Conservation (phyloP, 1,284 basidiomycete species). For the Marasmius fiardii region DNA sequence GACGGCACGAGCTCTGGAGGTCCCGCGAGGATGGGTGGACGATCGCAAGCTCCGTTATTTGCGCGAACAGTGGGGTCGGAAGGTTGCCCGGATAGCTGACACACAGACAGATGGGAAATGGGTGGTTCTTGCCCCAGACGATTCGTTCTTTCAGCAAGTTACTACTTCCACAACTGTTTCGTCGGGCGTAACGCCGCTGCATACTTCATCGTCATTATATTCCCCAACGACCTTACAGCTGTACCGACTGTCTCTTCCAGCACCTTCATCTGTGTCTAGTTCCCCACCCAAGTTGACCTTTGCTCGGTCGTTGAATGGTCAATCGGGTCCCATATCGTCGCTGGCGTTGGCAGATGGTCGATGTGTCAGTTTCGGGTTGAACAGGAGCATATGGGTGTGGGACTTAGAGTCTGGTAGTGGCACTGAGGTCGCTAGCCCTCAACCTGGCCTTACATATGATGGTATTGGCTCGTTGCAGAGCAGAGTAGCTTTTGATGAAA, state of each 20-base stretch:
- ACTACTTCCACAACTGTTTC: constrained; percentile 21
- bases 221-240: constrained; percentile 62
- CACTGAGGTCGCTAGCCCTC: constrained; percentile 48
- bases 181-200: constrained; percentile 16
- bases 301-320: constrained; percentile 66
- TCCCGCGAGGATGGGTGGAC: constrained; percentile 71
- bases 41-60: constrained; percentile 56
- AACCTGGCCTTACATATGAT: constrained; percentile 16
- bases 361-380: constrained; percentile 66
- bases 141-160: constrained; percentile 23
- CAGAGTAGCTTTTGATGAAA: constrained; percentile 72
- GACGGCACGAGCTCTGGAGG: constrained; percentile 63
- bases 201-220: constrained; percentile 32
- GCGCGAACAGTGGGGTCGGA: constrained; percentile 73
- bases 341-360: constrained; percentile 74
- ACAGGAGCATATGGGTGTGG: constrained; percentile 80
- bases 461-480: constrained; percentile 19
- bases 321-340: constrained; percentile 59
- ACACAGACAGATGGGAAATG: constrained; percentile 81
- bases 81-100: constrained; percentile 61
- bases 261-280: constrained; percentile 41
- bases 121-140: constrained; percentile 70
- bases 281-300: constrained; percentile 63
- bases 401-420: constrained; percentile 69
- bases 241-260: constrained; percentile 66